Evolutionary conservation across 2,329 filamentous ascomycete species (phyloP).

Genomic region (Monosporascus sp.): DNA sequence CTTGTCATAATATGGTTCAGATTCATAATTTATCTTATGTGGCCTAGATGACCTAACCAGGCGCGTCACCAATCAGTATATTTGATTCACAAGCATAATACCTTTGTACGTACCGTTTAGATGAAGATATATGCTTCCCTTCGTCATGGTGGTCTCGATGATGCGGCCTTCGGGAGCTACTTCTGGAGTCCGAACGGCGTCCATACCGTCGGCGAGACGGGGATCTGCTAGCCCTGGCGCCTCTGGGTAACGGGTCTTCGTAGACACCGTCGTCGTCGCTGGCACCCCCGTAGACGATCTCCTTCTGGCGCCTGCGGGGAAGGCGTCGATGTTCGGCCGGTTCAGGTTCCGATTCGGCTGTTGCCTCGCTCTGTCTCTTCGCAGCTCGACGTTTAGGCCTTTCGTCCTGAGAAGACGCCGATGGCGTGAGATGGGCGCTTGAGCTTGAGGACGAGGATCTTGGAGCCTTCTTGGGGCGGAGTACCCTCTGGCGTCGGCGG

Average conservation of each 20-base stretch:
- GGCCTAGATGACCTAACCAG: constrained; percentile 16
- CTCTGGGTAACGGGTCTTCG: constrained; percentile 10
- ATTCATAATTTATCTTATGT: constrained; percentile 24
- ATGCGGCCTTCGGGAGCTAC: constrained; percentile 17
- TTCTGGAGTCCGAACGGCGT: constrained; percentile 21
- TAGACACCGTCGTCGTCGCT: constrained; percentile 8
- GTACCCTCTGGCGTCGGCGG: constrained; percentile 33
- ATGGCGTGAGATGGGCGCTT: constrained; percentile 34
- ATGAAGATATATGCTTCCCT: constrained; percentile 17
- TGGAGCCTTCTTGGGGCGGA: constrained; percentile 30
- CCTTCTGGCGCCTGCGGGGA: constrained; percentile 8
- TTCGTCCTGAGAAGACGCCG: constrained; percentile 30
- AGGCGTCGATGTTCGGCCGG: constrained; percentile 10
- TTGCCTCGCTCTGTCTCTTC: constrained; percentile 15
- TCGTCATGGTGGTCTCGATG: constrained; percentile 20
- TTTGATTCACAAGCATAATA: constrained; percentile 16
- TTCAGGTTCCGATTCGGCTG: constrained; percentile 13
- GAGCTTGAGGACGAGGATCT: constrained; percentile 33
- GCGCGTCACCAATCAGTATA: constrained; percentile 1
- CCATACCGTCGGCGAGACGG: constrained; percentile 16
- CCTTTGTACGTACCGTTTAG: constrained; percentile 25
- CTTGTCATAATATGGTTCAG: constrained; percentile 28
- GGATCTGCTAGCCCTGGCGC: constrained; percentile 5
- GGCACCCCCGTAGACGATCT: constrained; percentile 10
- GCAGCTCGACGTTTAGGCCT: constrained; percentile 18